Conservation (phyloP, 1,139 yeast genomes). For the Nematodospora anomalae region DNA sequence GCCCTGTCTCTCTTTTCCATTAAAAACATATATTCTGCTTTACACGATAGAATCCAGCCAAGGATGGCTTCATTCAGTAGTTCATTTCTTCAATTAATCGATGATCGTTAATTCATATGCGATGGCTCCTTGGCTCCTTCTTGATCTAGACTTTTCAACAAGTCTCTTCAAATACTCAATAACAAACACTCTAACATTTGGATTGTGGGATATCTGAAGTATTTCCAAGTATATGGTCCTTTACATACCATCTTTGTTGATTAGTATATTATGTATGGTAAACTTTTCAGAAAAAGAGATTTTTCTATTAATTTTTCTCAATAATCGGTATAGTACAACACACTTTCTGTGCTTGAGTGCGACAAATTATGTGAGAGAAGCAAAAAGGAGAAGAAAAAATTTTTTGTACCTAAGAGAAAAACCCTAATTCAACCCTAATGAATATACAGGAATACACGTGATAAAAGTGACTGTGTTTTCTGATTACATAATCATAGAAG, state of each 20-base stretch:
- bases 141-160: too few relatives aligned
- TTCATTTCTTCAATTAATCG: too few relatives aligned
- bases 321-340: slow-evolving; percentile 1
- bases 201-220: too few relatives aligned
- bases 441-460: background rate
- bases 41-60: too few relatives aligned
- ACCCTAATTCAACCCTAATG: slow-evolving; percentile 2
- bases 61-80: too few relatives aligned
- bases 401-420: background rate
- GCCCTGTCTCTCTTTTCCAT: too few relatives aligned
- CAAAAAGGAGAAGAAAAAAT: background rate
- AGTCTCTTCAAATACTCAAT: too few relatives aligned
- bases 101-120: too few relatives aligned
- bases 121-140: too few relatives aligned
- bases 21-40: too few relatives aligned
- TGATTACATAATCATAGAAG: background rate
- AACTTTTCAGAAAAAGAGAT: slow-evolving; percentile 11
- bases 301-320: slow-evolving; percentile 5
- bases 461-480: background rate
- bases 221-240: background rate
- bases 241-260: slow-evolving; percentile 42
- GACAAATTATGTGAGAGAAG: background rate
- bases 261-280: slow-evolving; percentile 26
- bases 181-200: too few relatives aligned
- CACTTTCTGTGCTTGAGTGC: background rate